These are phyloP conservation scores for Zygnema cylindricum DNA, from an alignment of 139 green algal genomes.

Conservation along the genomic window DNA sequence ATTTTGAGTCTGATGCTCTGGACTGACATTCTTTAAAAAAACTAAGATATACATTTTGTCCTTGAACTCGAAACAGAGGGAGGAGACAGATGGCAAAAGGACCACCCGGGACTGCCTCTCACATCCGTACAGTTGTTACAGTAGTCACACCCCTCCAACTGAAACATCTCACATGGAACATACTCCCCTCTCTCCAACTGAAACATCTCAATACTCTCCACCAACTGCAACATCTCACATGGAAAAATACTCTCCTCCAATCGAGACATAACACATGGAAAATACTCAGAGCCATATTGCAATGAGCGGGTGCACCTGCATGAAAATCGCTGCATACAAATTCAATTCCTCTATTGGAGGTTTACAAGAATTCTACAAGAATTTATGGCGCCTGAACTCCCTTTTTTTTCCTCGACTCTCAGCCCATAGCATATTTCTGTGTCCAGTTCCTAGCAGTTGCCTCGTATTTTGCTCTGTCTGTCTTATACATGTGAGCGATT, in stretches of 20 bases:
- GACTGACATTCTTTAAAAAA: background rate
- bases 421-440: slow-evolving; percentile 91
- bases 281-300: background rate
- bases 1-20: background rate
- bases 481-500: slow-evolving; percentile 99
- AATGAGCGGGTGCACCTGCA: background rate
- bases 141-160: background rate
- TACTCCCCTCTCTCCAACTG: too few relatives aligned
- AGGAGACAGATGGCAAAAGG: background rate
- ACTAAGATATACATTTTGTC: background rate
- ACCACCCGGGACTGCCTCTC: background rate
- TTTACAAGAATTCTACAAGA: slow-evolving; percentile 19
- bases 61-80: background rate
- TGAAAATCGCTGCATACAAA: background rate
- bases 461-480: slow-evolving; percentile 86
- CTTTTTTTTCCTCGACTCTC: slow-evolving; percentile 7
- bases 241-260: background rate
- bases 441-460: slow-evolving; percentile 94
- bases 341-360: background rate
- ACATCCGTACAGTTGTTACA: background rate
- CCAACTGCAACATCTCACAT: background rate
- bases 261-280: background rate
- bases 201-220: too few relatives aligned
- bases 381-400: background rate
- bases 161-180: background rate